Conservation (phyloP, 2,329 filamentous ascomycete species). For the Microcera coccophila region DNA sequence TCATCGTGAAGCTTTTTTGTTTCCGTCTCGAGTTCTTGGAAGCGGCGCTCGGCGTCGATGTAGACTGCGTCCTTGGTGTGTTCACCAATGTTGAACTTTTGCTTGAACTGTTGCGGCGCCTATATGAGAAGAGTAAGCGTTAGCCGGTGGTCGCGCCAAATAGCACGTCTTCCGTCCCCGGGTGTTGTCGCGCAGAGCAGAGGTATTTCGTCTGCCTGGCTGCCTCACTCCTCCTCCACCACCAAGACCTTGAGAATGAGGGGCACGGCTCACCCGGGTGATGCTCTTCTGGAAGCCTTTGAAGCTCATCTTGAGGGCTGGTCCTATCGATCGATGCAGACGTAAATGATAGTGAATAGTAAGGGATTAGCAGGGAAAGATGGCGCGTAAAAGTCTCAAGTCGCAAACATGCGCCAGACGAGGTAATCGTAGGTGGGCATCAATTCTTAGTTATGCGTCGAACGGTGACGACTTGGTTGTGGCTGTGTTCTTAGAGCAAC, state of each 20-base stretch:
- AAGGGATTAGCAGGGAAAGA: slow-evolving; percentile 7
- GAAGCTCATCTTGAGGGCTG: slow-evolving; percentile 72
- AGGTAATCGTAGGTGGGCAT: slow-evolving; percentile 24
- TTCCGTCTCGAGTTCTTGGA: slow-evolving; percentile 88
- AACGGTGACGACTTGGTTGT: slow-evolving; percentile 33
- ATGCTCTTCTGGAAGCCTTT: slow-evolving; percentile 92
- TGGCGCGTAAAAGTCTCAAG: slow-evolving; percentile 13
- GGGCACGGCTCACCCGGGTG: slow-evolving; percentile 62
- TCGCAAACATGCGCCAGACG: slow-evolving; percentile 17
- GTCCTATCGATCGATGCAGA: slow-evolving; percentile 4
- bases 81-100: slow-evolving; percentile 92
- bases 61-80: slow-evolving; percentile 94
- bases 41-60: slow-evolving; percentile 88
- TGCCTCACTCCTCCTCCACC: slow-evolving; percentile 5
- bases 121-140: slow-evolving; percentile 23
- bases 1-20: slow-evolving; percentile 97
- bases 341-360: slow-evolving; percentile 3
- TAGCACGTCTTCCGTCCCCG: not conserved
- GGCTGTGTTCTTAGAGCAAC: slow-evolving; percentile 16
- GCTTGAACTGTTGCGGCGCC: slow-evolving; percentile 89
- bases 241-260: slow-evolving; percentile 24
- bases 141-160: slow-evolving; percentile 3
- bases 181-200: slow-evolving; percentile 1
- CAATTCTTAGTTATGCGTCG: slow-evolving; percentile 19
- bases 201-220: slow-evolving; percentile 12